Evolutionary conservation across 768 basidiomycete genomes (phyloP).

Genomic region (Termitomyces sp.): DNA sequence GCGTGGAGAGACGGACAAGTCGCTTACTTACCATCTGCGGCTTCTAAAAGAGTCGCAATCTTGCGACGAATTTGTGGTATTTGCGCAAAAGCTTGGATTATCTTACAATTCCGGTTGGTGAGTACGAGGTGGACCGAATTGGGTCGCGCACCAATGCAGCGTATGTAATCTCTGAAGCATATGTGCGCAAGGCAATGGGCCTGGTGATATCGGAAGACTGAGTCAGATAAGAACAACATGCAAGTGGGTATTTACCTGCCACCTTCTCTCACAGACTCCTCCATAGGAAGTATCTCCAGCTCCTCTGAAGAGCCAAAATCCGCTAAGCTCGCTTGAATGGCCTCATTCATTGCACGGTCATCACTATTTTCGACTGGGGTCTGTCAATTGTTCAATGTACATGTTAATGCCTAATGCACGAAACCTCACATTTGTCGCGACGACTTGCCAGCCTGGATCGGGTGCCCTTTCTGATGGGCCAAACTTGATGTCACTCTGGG

Average conservation of each 20-base stretch:
- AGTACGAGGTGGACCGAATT: neutral
- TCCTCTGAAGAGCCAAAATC: conserved; percentile 42
- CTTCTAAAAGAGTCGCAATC: conserved; percentile 22
- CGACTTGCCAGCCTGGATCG: conserved; percentile 65
- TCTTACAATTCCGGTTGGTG: conserved; percentile 18
- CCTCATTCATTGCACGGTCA: conserved; percentile 60
- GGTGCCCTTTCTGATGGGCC: conserved; percentile 57
- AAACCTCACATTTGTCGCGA: conserved; percentile 55
- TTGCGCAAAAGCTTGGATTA: conserved; percentile 56
- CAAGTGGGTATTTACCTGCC: conserved; percentile 35
- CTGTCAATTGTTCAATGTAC: conserved; percentile 18
- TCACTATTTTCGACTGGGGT: conserved; percentile 37
- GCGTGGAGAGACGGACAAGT: neutral
- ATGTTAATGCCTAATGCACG: neutral
- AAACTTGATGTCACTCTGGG: conserved; percentile 37
- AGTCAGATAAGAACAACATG: neutral
- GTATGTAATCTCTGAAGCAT: conserved; percentile 43
- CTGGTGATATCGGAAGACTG: conserved; percentile 27
- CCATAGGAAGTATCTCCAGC: conserved; percentile 44
- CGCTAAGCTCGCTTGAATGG: conserved; percentile 66
- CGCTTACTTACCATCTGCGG: neutral
- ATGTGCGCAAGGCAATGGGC: conserved; percentile 67
- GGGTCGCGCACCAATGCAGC: conserved; percentile 46
- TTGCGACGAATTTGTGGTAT: conserved; percentile 64
- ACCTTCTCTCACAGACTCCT: conserved; percentile 48